Evolutionary conservation across 2,329 filamentous ascomycete species (phyloP), one percentile per base, ranked within the genome.

Genomic region (Fusarium fujikuroi): DNA sequence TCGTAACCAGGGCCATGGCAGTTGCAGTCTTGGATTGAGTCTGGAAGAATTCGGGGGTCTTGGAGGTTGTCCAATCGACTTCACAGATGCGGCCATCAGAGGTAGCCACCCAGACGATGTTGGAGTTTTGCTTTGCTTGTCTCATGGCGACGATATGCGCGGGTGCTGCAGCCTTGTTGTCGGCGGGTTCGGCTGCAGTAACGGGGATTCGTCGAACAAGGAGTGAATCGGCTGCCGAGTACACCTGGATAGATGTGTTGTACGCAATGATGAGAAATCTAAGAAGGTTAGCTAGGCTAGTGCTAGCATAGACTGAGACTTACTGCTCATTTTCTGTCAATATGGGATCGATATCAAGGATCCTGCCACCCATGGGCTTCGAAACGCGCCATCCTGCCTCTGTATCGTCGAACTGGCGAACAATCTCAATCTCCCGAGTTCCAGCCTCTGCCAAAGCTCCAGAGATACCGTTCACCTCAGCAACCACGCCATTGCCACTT

Each of bases 141-240:
- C 80, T 78, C 80, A 83, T 85, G 19, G 83, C 83, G 59, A 86
- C 81, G 56, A 87, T 83, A 61, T 79, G 79, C 46, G 79, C 74
- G 63, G 80, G 63, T 46, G 63, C 69, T 42, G 79, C 62, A 15
- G 66, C 68, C 36, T 76, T 77, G 30, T 77, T 57, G 16, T 75
- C 73, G 9, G 78, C 74, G 36, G 76, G 60, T 53, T 81, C 80
- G 42, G 77, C 66, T 39, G 74, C 76, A 64, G 72, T 79, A 73
- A 92, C 84, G 18, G 88, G 84, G 54, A 98, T 91, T 63, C 91
- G 90, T 74, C 94, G 91, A 50, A 94, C 86, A 28, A 97, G 89
- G 56, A 97, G 88, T 4, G 96, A 98, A 61, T 94, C 95, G 72
- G 89, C 86, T 36, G 93, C 90, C 4, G 93, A 93, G 82, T 96